Conservation (phyloP, 257 asterid genomes). For the Solanum bulbocastanum region DNA sequence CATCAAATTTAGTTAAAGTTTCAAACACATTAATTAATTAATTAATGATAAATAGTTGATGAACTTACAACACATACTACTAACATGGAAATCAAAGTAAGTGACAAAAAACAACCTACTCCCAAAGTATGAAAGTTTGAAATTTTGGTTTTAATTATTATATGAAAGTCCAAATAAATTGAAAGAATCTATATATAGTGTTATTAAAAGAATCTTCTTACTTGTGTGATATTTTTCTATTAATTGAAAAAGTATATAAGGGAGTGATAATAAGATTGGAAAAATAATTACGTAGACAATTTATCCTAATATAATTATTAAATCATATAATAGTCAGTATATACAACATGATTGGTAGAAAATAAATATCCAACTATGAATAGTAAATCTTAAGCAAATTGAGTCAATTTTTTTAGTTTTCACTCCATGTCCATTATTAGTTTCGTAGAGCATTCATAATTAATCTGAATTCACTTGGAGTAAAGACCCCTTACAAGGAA, state of each 20-base stretch:
- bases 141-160: no score
- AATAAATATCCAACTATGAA: no score
- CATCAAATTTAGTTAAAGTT: neutral
- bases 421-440: neutral
- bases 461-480: neutral
- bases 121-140: neutral
- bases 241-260: neutral
- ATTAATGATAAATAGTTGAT: neutral
- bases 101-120: neutral
- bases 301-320: no score
- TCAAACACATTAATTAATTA: neutral
- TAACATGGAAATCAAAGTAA: neutral
- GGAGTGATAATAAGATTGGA: no score
- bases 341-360: no score
- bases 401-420: neutral
- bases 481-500: neutral
- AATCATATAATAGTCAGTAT: no score
- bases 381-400: neutral
- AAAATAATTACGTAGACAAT: no score
- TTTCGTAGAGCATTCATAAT: neutral
- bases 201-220: no score
- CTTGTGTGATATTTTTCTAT: neutral
- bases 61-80: neutral
- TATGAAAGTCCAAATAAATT: neutral
- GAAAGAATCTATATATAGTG: neutral